Base-by-base conservation (phyloP, 495 filamentous ascomycete genomes). In the Articulospora tetracladia region DNA sequence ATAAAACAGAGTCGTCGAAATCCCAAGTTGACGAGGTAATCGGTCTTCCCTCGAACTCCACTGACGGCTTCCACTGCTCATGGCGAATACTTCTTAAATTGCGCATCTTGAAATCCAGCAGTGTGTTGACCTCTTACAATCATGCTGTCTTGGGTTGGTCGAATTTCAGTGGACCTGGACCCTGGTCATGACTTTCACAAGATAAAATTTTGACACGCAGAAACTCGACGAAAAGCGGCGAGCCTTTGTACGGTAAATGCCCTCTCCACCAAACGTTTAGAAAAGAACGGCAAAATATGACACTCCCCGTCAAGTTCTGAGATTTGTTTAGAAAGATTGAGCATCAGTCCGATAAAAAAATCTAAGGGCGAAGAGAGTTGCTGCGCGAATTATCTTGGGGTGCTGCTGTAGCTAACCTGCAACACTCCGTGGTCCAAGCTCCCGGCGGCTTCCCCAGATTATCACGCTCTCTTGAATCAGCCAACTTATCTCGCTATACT, bases 21-120 rank as follows among this genome's bases (percentile, higher is more conserved):
- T 93, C 90, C 91, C 91, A 96, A 66, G 89, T 83, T 32, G 83
- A 76, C 8, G 91, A 84, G 56, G 88, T 87, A 62, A 93, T 74
- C 63, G 79, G 77, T 36, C 83, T 74, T 28, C 79, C 77, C 50
- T 76, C 62, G 47, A 70, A 67, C 60, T 74, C 70, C 53, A 74
- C 69, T 73, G 78, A 69, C 76, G 74, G 65, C 73, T 72, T 72
- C 82, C 79, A 82, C 74, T 77, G 55, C 75, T 79, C 74, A 76
- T 84, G 81, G 75, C 76, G 83, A 67, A 90, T 82, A 73, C 83
- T 91, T 72, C 82, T 86, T 55, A 92, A 76, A 72, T 94, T 94
- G 67, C 90, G 86, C 90, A 94, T 94, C 53, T 74, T 80, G 68
- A 47, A 17, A n/a, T 34, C 47, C 20, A 24, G 8, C 17, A 19